These are phyloP conservation scores for Ilyonectria robusta DNA, from an alignment of 2,329 filamentous ascomycete species.

Conservation along the genomic window DNA sequence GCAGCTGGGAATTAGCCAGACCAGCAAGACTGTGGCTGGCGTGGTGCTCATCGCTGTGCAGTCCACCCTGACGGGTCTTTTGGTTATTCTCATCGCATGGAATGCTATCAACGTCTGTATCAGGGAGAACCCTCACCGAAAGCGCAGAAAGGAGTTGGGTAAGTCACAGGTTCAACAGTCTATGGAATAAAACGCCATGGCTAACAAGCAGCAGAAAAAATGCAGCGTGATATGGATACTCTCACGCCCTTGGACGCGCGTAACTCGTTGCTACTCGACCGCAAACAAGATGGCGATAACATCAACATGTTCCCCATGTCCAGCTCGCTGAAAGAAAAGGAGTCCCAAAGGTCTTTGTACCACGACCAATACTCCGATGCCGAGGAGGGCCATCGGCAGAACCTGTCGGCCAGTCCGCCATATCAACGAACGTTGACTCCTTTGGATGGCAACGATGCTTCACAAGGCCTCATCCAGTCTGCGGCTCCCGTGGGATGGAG, in stretches of 20 bases:
- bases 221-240: slow-evolving; percentile 81
- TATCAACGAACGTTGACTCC: slow-evolving; percentile 57
- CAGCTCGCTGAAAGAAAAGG: slow-evolving; percentile 55
- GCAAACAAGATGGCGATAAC: slow-evolving; percentile 54
- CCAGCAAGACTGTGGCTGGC: slow-evolving; percentile 93
- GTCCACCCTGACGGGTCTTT: slow-evolving; percentile 82
- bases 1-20: slow-evolving; percentile 89
- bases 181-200: slow-evolving; percentile 21
- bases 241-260: slow-evolving; percentile 90
- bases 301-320: slow-evolving; percentile 61
- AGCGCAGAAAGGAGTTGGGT: slow-evolving; percentile 91
- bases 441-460: slow-evolving; percentile 51
- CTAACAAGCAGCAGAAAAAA: slow-evolving; percentile 73
- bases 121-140: slow-evolving; percentile 91
- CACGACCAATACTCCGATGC: slow-evolving; percentile 52
- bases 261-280: slow-evolving; percentile 85
- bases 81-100: slow-evolving; percentile 90
- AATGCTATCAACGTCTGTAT: slow-evolving; percentile 88
- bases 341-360: slow-evolving; percentile 48
- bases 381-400: slow-evolving; percentile 39
- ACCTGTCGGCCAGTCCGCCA: slow-evolving; percentile 46
- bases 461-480: slow-evolving; percentile 56
- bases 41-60: slow-evolving; percentile 96
- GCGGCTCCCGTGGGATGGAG: slow-evolving; percentile 58
- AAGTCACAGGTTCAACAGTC: slow-evolving; percentile 57